These are phyloP conservation scores for Hypoxylon lenormandii DNA, from an alignment of 495 filamentous ascomycete genomes.

Conservation along the genomic window DNA sequence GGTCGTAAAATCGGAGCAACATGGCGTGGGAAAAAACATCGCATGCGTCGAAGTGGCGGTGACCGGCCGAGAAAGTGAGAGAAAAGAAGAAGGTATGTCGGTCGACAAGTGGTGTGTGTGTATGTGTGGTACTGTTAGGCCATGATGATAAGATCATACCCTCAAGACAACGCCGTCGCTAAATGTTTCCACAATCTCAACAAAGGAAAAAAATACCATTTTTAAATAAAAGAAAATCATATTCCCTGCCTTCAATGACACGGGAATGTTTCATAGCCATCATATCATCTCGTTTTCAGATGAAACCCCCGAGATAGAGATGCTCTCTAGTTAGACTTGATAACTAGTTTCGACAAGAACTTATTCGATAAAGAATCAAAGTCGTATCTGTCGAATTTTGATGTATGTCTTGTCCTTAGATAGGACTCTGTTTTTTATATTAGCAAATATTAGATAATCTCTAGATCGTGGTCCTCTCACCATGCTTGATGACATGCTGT, in stretches of 20 bases:
- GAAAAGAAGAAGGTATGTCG: constrained; percentile 45
- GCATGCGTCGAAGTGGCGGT: constrained; percentile 49
- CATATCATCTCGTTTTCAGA: constrained; percentile 12
- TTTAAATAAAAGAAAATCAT: constrained; percentile 18
- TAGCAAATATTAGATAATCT: constrained; percentile 3
- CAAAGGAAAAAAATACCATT: constrained; percentile 41
- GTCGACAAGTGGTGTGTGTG: constrained; percentile 40
- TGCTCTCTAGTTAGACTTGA: constrained; percentile 79
- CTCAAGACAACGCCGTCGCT: constrained; percentile 50
- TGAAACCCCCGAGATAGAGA: neutral
- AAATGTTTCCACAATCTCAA: constrained; percentile 53
- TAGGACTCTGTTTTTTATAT: constrained; percentile 63
- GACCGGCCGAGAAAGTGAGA: constrained; percentile 47
- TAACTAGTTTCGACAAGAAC: constrained; percentile 91
- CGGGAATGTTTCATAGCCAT: constrained; percentile 20
- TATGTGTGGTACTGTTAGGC: constrained; percentile 38
- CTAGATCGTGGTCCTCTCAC: constrained; percentile 63
- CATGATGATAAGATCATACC: constrained; percentile 52
- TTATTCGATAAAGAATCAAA: constrained; percentile 95
- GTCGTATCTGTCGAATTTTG: constrained; percentile 85
- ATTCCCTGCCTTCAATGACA: constrained; percentile 1
- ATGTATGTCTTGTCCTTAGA: constrained; percentile 65
- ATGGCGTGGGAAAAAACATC: constrained; percentile 48
- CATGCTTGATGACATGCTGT: constrained; percentile 86
- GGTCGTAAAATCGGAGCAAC: constrained; percentile 53